Evolutionary conservation across 2,329 filamentous ascomycete genomes (phyloP).

Genomic region (Clarireedia sp.): DNA sequence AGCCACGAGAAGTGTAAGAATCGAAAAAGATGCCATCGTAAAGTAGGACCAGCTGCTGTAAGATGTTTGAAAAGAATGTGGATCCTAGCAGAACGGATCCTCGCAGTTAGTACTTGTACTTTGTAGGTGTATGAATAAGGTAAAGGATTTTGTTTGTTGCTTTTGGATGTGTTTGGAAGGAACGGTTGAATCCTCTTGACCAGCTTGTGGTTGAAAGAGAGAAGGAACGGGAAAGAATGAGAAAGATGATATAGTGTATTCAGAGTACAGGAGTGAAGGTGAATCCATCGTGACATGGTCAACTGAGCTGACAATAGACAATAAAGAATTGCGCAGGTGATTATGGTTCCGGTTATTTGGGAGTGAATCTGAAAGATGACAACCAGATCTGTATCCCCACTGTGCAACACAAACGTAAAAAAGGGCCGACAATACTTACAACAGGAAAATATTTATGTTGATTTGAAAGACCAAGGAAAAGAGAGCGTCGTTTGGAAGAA

Average conservation of each 20-base stretch:
- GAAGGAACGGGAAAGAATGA: background rate
- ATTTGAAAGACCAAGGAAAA: background rate
- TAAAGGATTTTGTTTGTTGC: background rate
- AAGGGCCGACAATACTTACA: background rate
- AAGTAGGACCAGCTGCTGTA: conserved; percentile 29
- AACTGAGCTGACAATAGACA: too few relatives aligned
- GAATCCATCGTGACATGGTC: too few relatives aligned
- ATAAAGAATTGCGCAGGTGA: too few relatives aligned
- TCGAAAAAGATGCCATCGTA: conserved; percentile 27
- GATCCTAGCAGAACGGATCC: conserved; percentile 13
- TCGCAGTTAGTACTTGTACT: conserved; percentile 15
- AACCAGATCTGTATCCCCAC: too few relatives aligned
- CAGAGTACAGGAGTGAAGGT: too few relatives aligned
- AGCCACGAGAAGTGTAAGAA: conserved; percentile 24
- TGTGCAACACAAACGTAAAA: too few relatives aligned
- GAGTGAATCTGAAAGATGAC: too few relatives aligned
- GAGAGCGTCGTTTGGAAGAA: conserved; percentile 1
- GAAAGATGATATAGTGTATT: too few relatives aligned
- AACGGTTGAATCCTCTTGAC: background rate
- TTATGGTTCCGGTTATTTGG: too few relatives aligned
- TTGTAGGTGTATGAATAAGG: background rate
- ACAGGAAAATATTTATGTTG: background rate
- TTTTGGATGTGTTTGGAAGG: too few relatives aligned
- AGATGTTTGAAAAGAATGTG: conserved; percentile 27
- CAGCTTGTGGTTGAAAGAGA: background rate